Conservation (phyloP, 2,329 filamentous ascomycete genomes). For the Fusarium mangiferae region DNA sequence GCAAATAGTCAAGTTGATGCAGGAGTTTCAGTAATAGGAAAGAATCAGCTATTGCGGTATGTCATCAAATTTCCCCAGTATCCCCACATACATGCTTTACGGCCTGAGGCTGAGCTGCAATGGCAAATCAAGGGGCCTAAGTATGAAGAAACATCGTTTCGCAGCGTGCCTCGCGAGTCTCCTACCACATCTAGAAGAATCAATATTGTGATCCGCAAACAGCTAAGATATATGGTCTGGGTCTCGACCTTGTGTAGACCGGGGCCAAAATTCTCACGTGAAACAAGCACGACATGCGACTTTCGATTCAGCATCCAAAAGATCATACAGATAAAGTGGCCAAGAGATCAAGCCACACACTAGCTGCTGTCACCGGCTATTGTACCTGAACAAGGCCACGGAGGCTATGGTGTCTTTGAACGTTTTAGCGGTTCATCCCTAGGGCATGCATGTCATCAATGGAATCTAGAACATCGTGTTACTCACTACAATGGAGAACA, state of each 20-base stretch:
- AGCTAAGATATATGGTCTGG: neutral
- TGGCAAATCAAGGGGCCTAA: constrained; percentile 10
- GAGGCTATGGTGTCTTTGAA: neutral
- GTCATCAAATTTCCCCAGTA: constrained; percentile 25
- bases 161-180: neutral
- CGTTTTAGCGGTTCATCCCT: neutral
- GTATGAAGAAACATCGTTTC: neutral
- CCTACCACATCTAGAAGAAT: neutral
- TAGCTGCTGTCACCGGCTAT: neutral
- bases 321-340: neutral
- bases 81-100: constrained; percentile 15
- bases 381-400: neutral
- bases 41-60: constrained; percentile 1
- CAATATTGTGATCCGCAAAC: constrained; percentile 15
- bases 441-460: neutral
- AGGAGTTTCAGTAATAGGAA: constrained; percentile 5
- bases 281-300: neutral
- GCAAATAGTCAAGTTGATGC: neutral
- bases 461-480: neutral
- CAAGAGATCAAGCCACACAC: neutral
- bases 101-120: neutral
- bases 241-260: neutral
- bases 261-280: neutral
- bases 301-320: neutral
- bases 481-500: neutral